A percentile compares a stretch with the other conserved stretches of the same genome.
These are phyloP conservation scores for Taxillus chinensis DNA, from an alignment of 164 flowering plant genomes.

Conservation along the genomic window DNA sequence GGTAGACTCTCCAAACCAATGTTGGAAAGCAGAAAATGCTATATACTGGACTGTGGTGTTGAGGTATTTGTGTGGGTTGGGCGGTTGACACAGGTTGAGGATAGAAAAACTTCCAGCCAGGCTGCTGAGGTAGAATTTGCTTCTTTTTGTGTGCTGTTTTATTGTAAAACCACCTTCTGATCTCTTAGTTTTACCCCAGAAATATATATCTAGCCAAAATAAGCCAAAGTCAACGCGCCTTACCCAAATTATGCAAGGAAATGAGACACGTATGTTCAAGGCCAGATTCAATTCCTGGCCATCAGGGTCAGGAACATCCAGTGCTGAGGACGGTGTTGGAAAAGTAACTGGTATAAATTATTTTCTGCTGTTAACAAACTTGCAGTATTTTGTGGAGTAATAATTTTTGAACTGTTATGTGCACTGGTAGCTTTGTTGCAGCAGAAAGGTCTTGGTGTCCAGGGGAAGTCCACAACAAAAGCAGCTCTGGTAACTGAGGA, in stretches of 20 bases:
- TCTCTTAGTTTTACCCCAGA: conserved; percentile 27
- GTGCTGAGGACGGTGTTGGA: conserved; percentile 92
- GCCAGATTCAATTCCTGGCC: conserved; percentile 97
- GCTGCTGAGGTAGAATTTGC: conserved; percentile 69
- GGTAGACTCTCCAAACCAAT: conserved; percentile 74
- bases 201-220: conserved; percentile 64
- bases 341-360: conserved; percentile 80
- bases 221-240: conserved; percentile 82
- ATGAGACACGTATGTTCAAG: conserved; percentile 86
- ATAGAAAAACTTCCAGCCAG: conserved; percentile 85
- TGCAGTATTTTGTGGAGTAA: not conserved
- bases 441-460: conserved; percentile 90
- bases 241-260: conserved; percentile 89
- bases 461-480: conserved; percentile 47
- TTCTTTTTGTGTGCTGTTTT: not conserved
- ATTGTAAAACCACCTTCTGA: not conserved
- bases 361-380: no score
- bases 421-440: conserved; percentile 70
- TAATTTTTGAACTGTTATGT: conserved; percentile 4
- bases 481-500: conserved; percentile 74
- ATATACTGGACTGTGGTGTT: conserved; percentile 86
- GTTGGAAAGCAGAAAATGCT: conserved; percentile 86
- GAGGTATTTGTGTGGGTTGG: conserved; percentile 97
- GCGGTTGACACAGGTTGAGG: conserved; percentile 87
- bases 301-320: conserved; percentile 58